Evolutionary conservation across 2,329 filamentous ascomycete species (phyloP), one percentile per base, ranked within the genome.

Genomic region (Pseudofabraea citricarpa): DNA sequence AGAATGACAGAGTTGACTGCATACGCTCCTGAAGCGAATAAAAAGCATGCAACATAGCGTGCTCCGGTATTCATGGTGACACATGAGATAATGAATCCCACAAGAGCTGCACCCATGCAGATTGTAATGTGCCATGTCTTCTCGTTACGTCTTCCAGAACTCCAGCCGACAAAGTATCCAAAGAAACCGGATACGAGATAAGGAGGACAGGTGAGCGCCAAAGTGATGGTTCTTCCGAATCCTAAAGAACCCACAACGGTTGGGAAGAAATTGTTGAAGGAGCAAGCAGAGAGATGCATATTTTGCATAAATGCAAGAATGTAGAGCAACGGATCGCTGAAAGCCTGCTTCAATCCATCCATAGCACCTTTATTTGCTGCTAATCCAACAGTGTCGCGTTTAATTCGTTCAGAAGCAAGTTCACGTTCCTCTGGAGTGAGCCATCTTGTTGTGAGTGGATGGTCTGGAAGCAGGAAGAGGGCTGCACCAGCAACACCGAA

Each of bases 281-380:
- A 63, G 32, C 66, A 66, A 18, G 67, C 67, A 6, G 64, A 64
- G 36, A 71, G 53, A 53, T 70, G 68, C 51, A 68, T 62, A 52
- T 73, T 70, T 48, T 73, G 69, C 53, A 73, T 68, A 47, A 71
- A 61, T 5, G 57, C 58, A 36, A 72, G 59, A 6, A 71, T 53
- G 53, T 66, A 71, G 8, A 71, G 52, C 32, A 63, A 59, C 7
- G 47, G 47, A 19, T 50, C 49, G 21, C 52, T 50, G 13, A 62
- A 49, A 20, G 64, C 63, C 35, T 60, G 58, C 48, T 64, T 63
- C 39, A 71, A 60, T 27, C 68, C 68, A 12, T 59, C 61, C 47
- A 62, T 65, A 3, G 67, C 65, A 8, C 64, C 67, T 6, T 63
- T 68, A 7, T 64, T 66, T 20, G 66, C 60, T 42, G 62, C 57